These are phyloP conservation scores for Eucalyptus pauciflora DNA, from an alignment of 345 rosid species.

Conservation along the genomic window DNA sequence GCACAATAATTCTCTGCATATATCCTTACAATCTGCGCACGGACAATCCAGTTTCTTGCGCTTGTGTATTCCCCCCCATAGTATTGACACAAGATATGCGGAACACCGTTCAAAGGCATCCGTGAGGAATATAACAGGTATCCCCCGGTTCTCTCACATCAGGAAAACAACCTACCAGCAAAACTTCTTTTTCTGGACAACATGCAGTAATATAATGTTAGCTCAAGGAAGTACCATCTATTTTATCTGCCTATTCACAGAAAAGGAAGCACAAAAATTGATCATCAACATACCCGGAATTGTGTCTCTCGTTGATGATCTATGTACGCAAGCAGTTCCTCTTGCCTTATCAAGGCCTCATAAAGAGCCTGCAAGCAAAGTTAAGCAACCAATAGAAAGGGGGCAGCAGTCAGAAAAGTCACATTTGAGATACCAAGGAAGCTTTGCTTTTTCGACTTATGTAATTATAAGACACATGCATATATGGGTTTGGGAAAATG, in stretches of 20 bases:
- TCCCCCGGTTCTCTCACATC: background rate
- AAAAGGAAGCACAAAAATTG: background rate
- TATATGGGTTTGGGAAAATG: background rate
- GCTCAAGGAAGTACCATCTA: background rate
- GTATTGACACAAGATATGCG: background rate
- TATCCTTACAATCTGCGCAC: background rate
- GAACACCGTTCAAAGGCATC: background rate
- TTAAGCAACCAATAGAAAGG: background rate
- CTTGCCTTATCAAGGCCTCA: slow-evolving; percentile 95
- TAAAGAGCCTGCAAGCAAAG: slow-evolving; percentile 53
- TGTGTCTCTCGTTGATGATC: slow-evolving; percentile 80
- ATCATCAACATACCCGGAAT: slow-evolving; percentile 33
- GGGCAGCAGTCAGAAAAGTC: background rate
- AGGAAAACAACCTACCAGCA: slow-evolving; percentile 36
- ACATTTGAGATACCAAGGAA: background rate
- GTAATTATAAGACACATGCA: background rate
- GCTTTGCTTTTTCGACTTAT: background rate
- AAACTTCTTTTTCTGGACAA: slow-evolving; percentile 52
- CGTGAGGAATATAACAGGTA: background rate
- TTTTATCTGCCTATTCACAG: background rate
- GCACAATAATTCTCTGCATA: background rate
- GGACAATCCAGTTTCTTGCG: background rate
- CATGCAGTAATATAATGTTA: background rate
- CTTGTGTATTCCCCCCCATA: background rate
- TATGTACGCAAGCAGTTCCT: slow-evolving; percentile 86